These are phyloP conservation scores for Cichorium intybus DNA, from an alignment of 140 eudicot species.

Conservation along the genomic window DNA sequence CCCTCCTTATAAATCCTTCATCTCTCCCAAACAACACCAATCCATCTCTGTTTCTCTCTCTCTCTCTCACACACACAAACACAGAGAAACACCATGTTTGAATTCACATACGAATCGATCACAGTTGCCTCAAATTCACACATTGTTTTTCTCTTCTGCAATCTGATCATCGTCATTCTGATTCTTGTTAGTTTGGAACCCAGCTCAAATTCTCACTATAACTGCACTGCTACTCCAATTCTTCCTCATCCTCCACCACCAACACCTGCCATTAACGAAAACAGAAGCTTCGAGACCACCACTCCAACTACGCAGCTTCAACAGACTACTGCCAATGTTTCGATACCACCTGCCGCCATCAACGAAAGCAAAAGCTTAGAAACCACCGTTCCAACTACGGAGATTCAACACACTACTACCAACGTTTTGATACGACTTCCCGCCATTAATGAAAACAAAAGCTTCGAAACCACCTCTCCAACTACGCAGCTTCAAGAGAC, in stretches of 20 bases:
- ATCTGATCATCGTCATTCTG: conserved; percentile 56
- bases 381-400: background rate
- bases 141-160: conserved; percentile 68
- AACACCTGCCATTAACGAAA: conserved; percentile 1
- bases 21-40: conserved; percentile 5
- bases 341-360: background rate
- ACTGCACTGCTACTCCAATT: background rate
- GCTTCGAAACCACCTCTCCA: background rate
- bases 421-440: too few species aligned
- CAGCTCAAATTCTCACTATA: conserved; percentile 20
- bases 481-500: background rate
- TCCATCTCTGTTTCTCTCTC: conserved; percentile 5
- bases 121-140: conserved; percentile 52
- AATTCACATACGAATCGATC: conserved; percentile 49
- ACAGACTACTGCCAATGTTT: conserved; percentile 11
- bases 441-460: conserved; percentile 12
- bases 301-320: background rate
- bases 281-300: background rate
- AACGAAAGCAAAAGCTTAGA: conserved; percentile 3
- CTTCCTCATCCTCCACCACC: conserved; percentile 1
- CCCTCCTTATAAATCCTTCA: conserved; percentile 21
- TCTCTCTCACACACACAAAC: background rate
- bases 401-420: background rate
- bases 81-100: conserved; percentile 36
- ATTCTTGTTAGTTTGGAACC: conserved; percentile 51